Evolutionary conservation across 805 yeast genomes (phyloP).

Genomic region (Wickerhamiella siamensis): DNA sequence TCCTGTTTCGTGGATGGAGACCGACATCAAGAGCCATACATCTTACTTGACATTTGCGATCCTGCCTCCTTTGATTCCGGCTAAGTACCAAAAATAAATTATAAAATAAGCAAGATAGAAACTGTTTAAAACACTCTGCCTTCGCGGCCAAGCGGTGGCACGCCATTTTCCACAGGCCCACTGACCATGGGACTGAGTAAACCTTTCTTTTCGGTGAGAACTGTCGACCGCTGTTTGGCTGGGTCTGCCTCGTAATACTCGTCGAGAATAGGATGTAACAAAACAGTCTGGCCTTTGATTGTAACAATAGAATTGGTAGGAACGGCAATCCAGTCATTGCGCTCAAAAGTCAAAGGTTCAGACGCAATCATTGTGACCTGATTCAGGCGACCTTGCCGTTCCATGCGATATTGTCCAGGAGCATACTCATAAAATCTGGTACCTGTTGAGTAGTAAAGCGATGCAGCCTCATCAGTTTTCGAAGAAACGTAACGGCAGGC

Average conservation of each 20-base stretch:
- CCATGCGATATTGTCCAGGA: constrained; percentile 90
- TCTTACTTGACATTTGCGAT: constrained; percentile 86
- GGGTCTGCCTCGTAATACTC: constrained; percentile 74
- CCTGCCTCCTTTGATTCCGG: constrained; percentile 23
- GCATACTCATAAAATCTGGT: constrained; percentile 77
- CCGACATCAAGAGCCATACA: constrained; percentile 85
- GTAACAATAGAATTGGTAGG: constrained; percentile 78
- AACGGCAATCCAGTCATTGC: constrained; percentile 95
- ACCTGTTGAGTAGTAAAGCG: constrained; percentile 87
- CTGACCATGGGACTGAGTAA: constrained; percentile 83
- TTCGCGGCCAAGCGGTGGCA: constrained; percentile 72
- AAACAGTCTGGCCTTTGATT: constrained; percentile 68
- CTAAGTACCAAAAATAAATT: constrained; percentile 3
- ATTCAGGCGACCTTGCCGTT: constrained; percentile 80
- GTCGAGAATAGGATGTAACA: constrained; percentile 79
- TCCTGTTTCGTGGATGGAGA: constrained; percentile 68
- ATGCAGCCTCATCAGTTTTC: constrained; percentile 87
- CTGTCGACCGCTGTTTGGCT: constrained; percentile 51
- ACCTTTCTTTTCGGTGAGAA: constrained; percentile 80
- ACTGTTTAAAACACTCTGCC: constrained; percentile 27
- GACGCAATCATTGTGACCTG: constrained; percentile 94
- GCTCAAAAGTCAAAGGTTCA: constrained; percentile 90
- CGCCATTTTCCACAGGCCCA: constrained; percentile 33
- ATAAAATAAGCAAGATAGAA: neutral
- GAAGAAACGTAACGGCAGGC: constrained; percentile 83